Base-by-base conservation (phyloP, 2,329 filamentous ascomycete genomes). In the Aspergillus texensis region DNA sequence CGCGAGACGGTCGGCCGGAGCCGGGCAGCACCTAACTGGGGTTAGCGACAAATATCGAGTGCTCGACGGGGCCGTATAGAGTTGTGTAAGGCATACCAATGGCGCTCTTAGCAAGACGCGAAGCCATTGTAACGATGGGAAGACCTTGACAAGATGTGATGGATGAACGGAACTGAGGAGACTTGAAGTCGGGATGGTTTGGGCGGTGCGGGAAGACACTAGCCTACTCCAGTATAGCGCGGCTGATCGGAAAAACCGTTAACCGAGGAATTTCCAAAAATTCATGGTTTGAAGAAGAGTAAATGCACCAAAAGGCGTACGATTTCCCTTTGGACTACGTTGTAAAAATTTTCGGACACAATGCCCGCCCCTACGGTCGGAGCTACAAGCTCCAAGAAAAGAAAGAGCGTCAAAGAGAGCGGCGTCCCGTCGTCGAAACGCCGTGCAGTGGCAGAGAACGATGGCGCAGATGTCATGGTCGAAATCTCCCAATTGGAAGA, bases 61-160 rank as follows among this genome's bases (percentile, higher is more conserved):
- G 46, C 45, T 65, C 67, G 56, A 67, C 64, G 57, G 48, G 43
- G 57, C 56, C 46, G 64, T 56, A 54, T 66, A 65, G 61, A 68
- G 62, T 72, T 75, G 66, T 76, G 54, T 63, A 65, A 57, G 71
- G 89, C 93, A 82, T 89, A 98, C 94, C 92, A 84, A 94, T 85
- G 85, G 93, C 93, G 88, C 89, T 94, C 88, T 92, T 93, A 88
- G 91, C 93, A 86, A 98, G 88, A 87, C 94, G 93, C 84, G 93
- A 97, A 87, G 94, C 94, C 94, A 98, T 98, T 91, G 86, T 91
- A 82, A 87, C 82, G 81, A 84, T 85, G 81, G 82, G 78, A 83
- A 80, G 82, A 81, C 82, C 83, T 84, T 84, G 82, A 78, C 80
- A 68, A 67, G 70, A 74, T 71, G 70, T 72, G 73, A 72, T 75